These are phyloP conservation scores for Trypanosomatidae sp. DNA, from an alignment of 208 protist species.

Conservation along the genomic window DNA sequence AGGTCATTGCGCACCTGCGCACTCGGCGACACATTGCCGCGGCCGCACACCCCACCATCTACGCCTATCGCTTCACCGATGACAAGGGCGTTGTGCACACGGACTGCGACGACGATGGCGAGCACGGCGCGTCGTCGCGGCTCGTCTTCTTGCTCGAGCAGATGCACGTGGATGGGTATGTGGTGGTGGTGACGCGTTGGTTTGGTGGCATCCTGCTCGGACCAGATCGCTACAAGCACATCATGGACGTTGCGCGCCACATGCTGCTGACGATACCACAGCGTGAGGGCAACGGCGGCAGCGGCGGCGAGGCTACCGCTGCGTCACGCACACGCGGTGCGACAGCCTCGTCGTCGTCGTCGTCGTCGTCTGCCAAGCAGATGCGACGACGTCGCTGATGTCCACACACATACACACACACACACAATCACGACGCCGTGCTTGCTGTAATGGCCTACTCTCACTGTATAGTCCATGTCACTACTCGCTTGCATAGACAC, in stretches of 20 bases:
- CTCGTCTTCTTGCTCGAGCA: slow-evolving; percentile 85
- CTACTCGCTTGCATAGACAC: too few species aligned
- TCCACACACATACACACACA: too few species aligned
- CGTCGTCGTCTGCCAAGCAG: too few species aligned
- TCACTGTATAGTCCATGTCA: too few species aligned
- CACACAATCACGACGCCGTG: too few species aligned
- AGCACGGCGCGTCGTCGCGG: slow-evolving; percentile 68
- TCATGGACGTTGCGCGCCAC: slow-evolving; percentile 72
- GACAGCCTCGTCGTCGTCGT: too few species aligned
- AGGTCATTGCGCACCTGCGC: slow-evolving; percentile 44
- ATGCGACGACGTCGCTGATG: too few species aligned
- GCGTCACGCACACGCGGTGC: too few species aligned
- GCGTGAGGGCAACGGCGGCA: slow-evolving; percentile 10
- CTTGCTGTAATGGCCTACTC: too few species aligned
- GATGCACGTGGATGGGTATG: slow-evolving; percentile 61
- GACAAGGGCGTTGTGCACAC: slow-evolving; percentile 43
- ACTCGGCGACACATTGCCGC: slow-evolving; percentile 41
- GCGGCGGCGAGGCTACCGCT: too few species aligned
- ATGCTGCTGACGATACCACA: slow-evolving; percentile 57
- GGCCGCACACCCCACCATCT: slow-evolving; percentile 87
- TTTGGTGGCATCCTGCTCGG: slow-evolving; percentile 93
- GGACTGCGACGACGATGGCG: slow-evolving; percentile 91
- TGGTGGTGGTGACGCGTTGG: slow-evolving; percentile 92
- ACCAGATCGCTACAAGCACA: slow-evolving; percentile 90
- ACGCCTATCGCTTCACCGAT: slow-evolving; percentile 87